Base-by-base conservation (phyloP, 139 green algal species). In the Chlorella sp. region DNA sequence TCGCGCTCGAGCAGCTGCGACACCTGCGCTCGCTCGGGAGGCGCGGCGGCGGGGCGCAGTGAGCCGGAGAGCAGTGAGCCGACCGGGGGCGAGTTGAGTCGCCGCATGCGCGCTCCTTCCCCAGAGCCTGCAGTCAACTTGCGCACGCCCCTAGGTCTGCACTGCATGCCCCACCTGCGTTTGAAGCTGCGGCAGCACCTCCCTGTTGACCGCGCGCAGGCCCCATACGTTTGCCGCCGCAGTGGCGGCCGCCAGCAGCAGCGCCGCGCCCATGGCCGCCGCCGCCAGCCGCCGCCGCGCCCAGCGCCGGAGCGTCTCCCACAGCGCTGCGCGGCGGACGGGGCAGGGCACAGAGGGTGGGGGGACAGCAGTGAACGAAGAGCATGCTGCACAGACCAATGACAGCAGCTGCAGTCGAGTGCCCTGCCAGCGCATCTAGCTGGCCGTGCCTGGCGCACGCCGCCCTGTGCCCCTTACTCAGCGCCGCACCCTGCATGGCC, bases 221-320 rank as follows among this genome's bases (percentile, higher is more conserved):
- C 71, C 73, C 85, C 85, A 90, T 19, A 80, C 53, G 51, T 90
- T 90, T 58, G 63, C 74, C 11, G 56, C 71, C 25, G 62, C 75
- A 25, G 79, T 88, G 36, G 71, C 51, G 2, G 53, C 31, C 3
- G 51, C 77, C 31, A 76, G 25, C 71, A 83, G 53, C 41, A 80
- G 29, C 19, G 35, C 74, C 43, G 65, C 19, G 29, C 23, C 70
- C 53, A 88, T 43, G 33, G 67, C 35, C 38, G 46, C 45, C 17
- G 46, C 43, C 12, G 77, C 67, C 43, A 79, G 59, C 17, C 45
- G 40, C 31, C 65, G 46, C 43, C 46, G 53, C 17, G 73, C n/a
- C 61, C 60, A 83, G 31, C 31, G 48, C 1, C 48, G 71, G 46
- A 76, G 77, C 19, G 56, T 59, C n/a, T 60, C 50, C 73, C 64